Evolutionary conservation across 1,139 yeast species (phyloP).

Genomic region (Candida glucosophila): DNA sequence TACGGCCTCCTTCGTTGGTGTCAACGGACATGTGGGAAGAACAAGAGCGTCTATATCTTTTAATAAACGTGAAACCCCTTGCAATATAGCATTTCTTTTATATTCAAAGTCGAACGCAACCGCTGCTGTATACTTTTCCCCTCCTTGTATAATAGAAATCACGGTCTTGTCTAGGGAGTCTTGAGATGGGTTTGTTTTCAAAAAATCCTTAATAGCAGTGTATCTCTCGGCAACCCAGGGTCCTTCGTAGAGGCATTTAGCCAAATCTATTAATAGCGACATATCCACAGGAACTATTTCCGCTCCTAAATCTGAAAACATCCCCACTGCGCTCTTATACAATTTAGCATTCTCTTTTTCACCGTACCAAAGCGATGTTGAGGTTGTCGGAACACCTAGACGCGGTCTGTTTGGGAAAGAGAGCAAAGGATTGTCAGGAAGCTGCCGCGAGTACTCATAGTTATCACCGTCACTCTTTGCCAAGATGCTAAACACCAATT

Average conservation of each 20-base stretch:
- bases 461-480: conserved; percentile 63
- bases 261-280: conserved; percentile 66
- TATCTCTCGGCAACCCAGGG: conserved; percentile 98
- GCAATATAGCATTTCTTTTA: conserved; percentile 67
- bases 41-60: conserved; percentile 62
- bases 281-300: conserved; percentile 57
- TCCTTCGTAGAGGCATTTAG: conserved; percentile 89
- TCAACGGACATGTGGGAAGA: conserved; percentile 91
- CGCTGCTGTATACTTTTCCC: conserved; percentile 70
- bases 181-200: conserved; percentile 65
- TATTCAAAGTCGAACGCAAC: conserved; percentile 80
- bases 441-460: conserved; percentile 72
- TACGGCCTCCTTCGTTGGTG: conserved; percentile 70
- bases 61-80: conserved; percentile 50
- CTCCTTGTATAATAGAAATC: conserved; percentile 64
- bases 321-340: conserved; percentile 52
- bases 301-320: conserved; percentile 50
- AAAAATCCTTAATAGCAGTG: conserved; percentile 70
- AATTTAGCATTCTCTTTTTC: conserved; percentile 69
- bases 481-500: conserved; percentile 57
- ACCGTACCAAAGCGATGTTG: conserved; percentile 77
- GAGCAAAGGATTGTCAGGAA: conserved; percentile 59
- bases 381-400: conserved; percentile 65
- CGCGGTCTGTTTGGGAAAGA: conserved; percentile 52
- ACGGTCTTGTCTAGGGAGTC: conserved; percentile 78